These are phyloP conservation scores for Artemisia tridentata DNA, from an alignment of 129 eudicot species.

Conservation along the genomic window DNA sequence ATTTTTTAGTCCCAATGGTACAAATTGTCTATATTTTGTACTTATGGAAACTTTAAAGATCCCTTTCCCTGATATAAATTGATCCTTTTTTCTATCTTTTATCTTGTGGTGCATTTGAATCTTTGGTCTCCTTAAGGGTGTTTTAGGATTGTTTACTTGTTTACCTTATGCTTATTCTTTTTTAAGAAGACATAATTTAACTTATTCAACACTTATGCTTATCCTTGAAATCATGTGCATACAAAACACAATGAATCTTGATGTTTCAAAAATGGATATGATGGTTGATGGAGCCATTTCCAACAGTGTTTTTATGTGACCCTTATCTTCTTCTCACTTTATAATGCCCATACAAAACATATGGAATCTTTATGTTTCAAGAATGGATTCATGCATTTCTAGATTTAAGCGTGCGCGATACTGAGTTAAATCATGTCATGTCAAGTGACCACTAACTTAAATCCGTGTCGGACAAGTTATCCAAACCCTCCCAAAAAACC, in stretches of 20 bases:
- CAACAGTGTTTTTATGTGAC: too few relatives aligned
- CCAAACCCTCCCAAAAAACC: too few relatives aligned
- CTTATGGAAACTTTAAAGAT: constrained; percentile 36
- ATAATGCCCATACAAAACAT: too few relatives aligned
- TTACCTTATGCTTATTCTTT: too few relatives aligned
- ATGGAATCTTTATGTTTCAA: constrained; percentile 31
- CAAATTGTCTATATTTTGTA: constrained; percentile 46
- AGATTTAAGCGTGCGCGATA: too few relatives aligned
- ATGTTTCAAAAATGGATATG: constrained; percentile 4
- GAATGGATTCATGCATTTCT: constrained; percentile 1
- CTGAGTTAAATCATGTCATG: too few relatives aligned
- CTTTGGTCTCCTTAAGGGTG: neutral
- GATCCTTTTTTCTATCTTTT: constrained; percentile 17
- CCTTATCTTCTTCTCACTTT: too few relatives aligned
- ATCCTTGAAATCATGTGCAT: constrained; percentile 21
- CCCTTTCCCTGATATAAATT: constrained; percentile 22
- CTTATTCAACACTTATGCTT: neutral
- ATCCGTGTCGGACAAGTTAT: too few relatives aligned
- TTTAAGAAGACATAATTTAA: too few relatives aligned
- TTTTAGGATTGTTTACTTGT: too few relatives aligned
- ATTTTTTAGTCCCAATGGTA: constrained; percentile 28
- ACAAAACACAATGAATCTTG: constrained; percentile 34
- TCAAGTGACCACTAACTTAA: too few relatives aligned
- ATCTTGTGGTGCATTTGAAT: neutral
- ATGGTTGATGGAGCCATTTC: too few relatives aligned